Evolutionary conservation across 2,329 filamentous ascomycete species (phyloP).

Genomic region (Fusarium humuli): DNA sequence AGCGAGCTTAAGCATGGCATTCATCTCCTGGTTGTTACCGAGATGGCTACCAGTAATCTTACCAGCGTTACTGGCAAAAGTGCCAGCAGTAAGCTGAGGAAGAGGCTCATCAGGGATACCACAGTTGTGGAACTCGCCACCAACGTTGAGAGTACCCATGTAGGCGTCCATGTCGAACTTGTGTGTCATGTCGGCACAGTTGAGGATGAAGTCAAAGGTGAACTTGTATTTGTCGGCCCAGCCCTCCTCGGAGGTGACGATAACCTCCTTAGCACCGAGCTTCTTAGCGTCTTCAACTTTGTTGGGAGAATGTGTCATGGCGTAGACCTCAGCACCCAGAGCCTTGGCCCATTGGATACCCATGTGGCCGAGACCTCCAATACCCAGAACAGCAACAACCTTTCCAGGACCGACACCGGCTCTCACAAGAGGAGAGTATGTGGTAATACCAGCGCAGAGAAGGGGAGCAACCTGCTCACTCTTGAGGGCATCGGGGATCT

Average conservation of each 20-base stretch:
- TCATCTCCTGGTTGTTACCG: conserved; percentile 70
- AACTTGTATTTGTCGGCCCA: conserved; percentile 68
- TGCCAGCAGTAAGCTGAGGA: conserved; percentile 55
- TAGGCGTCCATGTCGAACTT: conserved; percentile 66
- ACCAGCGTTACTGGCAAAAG: conserved; percentile 63
- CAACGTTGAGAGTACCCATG: conserved; percentile 63
- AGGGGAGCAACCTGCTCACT: conserved; percentile 71
- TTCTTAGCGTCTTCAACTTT: conserved; percentile 71
- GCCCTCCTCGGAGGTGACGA: conserved; percentile 59
- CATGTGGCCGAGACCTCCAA: conserved; percentile 81
- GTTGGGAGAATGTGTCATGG: conserved; percentile 68
- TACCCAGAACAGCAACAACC: conserved; percentile 73
- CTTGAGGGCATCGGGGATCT: conserved; percentile 65
- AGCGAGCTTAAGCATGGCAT: conserved; percentile 67
- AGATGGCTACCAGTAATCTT: conserved; percentile 68
- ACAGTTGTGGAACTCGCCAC: conserved; percentile 68
- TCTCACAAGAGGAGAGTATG: conserved; percentile 75
- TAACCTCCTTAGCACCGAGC: conserved; percentile 70
- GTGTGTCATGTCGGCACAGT: conserved; percentile 62
- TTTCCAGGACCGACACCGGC: conserved; percentile 77
- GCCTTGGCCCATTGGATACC: conserved; percentile 78
- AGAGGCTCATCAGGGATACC: conserved; percentile 66
- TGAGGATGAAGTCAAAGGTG: conserved; percentile 64
- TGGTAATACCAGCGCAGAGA: conserved; percentile 81
- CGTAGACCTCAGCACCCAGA: conserved; percentile 74